These are phyloP conservation scores for Lyophyllum decastes DNA, from an alignment of 768 basidiomycete species.

Conservation along the genomic window DNA sequence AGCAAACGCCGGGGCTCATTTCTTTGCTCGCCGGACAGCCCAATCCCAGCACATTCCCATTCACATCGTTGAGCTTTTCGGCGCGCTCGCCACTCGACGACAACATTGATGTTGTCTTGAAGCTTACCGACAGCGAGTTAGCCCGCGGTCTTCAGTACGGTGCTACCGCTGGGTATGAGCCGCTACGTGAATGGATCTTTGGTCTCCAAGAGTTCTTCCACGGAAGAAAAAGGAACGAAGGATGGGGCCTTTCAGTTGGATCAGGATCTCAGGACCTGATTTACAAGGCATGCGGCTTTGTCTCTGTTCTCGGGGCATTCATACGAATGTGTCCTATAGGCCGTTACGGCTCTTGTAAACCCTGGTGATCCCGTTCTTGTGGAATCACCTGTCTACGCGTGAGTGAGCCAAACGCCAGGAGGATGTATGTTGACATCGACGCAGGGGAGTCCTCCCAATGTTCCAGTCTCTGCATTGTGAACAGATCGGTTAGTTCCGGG, in stretches of 20 bases:
- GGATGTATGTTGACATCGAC: slow-evolving; percentile 4
- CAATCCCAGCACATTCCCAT: slow-evolving; percentile 88
- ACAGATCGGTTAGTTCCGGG: slow-evolving; percentile 47
- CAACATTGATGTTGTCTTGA: slow-evolving; percentile 43
- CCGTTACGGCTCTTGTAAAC: slow-evolving; percentile 66
- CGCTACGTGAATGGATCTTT: slow-evolving; percentile 67
- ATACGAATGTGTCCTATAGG: slow-evolving; percentile 39
- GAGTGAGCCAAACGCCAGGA: slow-evolving; percentile 20
- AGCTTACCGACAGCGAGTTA: slow-evolving; percentile 60
- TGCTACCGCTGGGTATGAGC: slow-evolving; percentile 66
- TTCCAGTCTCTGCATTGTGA: slow-evolving; percentile 54
- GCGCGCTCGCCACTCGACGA: slow-evolving; percentile 51
- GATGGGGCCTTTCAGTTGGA: slow-evolving; percentile 80
- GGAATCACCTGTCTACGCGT: slow-evolving; percentile 79
- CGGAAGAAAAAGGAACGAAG: slow-evolving; percentile 56
- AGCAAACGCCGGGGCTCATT: slow-evolving; percentile 75
- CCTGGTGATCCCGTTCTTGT: slow-evolving; percentile 80
- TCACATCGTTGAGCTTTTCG: slow-evolving; percentile 75
- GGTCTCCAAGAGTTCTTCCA: slow-evolving; percentile 75
- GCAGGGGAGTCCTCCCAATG: slow-evolving; percentile 64
- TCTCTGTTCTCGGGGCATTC: neutral
- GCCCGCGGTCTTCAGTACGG: slow-evolving; percentile 75
- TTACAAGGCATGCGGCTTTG: slow-evolving; percentile 47
- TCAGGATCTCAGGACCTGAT: slow-evolving; percentile 89
- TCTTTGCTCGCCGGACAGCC: slow-evolving; percentile 91